Evolutionary conservation across 371 early-diverging fungal genomes (phyloP), one percentile per base, ranked within the genome.

Genomic region (Mucor racemosus): DNA sequence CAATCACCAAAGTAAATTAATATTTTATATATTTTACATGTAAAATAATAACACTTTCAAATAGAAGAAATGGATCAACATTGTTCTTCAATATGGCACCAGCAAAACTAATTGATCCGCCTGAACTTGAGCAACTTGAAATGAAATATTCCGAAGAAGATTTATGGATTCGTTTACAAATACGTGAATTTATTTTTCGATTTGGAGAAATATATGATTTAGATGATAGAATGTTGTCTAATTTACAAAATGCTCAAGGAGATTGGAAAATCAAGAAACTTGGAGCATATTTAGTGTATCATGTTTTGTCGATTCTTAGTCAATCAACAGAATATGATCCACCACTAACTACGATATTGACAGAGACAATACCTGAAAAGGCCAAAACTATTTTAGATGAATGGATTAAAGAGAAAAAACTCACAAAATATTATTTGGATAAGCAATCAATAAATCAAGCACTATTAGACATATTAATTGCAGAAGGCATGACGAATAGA

Each of bases 151-250:
- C 60, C 3, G 74, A 82, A 64, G 73, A 82, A 53, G 76, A 78
- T 39, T 41, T 82, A 3, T 82, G 82, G 82, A 60, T 59, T 0
- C 75, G 82, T n/a, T 58, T 82, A 15, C 76, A 79, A 48, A 79
- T 82, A 33, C 79, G 82, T 4, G 82, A 82, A 67, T 78, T 77
- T 58, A 42, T 79, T 3, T 78, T 72, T 63, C 76, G 80, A 13
- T 82, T 82, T 68, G 82, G 75, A 0, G 65, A 73, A n/a, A 15
- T 78, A n/a, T 73, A 73, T 56, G 67, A 64, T 0, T 60, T 79
- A 14, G 70, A 75, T 34, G n/a, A 59, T 19, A 62, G 74, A 31
- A 62, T 62, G 5, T 41, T 75, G 2, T 36, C 50, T 4, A 67
- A 62, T 55, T 26, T 79, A 34, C 82, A 82, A 34, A 79, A 82